Evolutionary conservation across 1,284 basidiomycete genomes (phyloP), one percentile per base, ranked within the genome.

Genomic region (Pholiota adiposa): DNA sequence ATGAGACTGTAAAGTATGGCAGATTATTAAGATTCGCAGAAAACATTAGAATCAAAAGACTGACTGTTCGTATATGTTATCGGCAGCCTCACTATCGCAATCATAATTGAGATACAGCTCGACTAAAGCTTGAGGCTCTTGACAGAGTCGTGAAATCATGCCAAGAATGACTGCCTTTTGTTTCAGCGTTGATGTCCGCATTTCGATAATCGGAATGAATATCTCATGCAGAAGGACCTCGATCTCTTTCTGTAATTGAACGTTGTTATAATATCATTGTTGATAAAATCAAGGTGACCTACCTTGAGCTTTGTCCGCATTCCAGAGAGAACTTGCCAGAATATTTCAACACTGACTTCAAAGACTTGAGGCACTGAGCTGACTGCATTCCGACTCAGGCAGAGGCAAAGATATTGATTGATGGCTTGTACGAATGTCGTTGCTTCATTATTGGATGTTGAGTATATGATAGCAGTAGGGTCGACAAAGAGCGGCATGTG

Each of bases 71-170:
- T 98, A 98, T 59, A 98, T 96, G 75, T 98, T 98, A 70, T 97
- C 96, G 6, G 85, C 84, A 4, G 95, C 93, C 57, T 94, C 88
- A 63, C 93, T 87, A 71, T 98, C 96, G 72, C 96, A 98, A 70
- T 98, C 96, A 71, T 98, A 98, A 75, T 98, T 98, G 74, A 98
- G 87, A 77, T 98, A 98, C 59, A 98, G 89, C 73, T 98, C 96
- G 23, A 98, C 96, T 16, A 98, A 80, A 6, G 96, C 95, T 73
- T 98, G 96, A 1, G 96, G 95, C 69, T 98, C 96, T 73, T 96
- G 92, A 70, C 92, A 96, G 14, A 98, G 79, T 50, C 92, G 86
- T 27, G 91, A 89, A 55, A 96, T 76, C 84, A 96, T 94, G 43
- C 86, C 88, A 52, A 98, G 82, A 58, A 98, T 91, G 52, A 94